phyloP scores from a whole-genome alignment of 2,329 filamentous ascomycete genomes.

The Penicillium sumatraense region DNA sequence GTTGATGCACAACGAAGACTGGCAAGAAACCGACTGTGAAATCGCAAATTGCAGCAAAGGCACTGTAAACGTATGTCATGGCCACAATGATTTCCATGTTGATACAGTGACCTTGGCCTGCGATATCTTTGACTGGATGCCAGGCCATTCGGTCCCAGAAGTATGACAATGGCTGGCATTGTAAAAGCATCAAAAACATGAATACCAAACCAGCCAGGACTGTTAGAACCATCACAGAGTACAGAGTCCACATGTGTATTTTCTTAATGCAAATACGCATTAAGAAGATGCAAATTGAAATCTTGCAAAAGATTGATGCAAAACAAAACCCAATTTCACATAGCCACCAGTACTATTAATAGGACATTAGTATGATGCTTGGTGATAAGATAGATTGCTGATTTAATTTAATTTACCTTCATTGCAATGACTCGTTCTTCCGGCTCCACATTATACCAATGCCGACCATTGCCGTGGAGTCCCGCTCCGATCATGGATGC shows the following conservation, averaged over 20 bases:
- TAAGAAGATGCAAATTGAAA: constrained; percentile 58
- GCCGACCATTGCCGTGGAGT: constrained; percentile 35
- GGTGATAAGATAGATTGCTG: not conserved
- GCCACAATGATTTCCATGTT: constrained; percentile 37
- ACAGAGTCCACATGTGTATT: constrained; percentile 53
- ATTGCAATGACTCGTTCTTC: constrained; percentile 30
- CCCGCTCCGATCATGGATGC: constrained; percentile 36
- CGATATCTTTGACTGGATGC: constrained; percentile 24
- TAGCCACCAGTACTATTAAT: constrained; percentile 51
- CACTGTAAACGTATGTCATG: constrained; percentile 42
- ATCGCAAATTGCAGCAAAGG: constrained; percentile 47
- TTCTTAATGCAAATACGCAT: constrained; percentile 54
- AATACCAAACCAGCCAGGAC: constrained; percentile 53
- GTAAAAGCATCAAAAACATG: constrained; percentile 57
- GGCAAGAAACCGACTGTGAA: constrained; percentile 59
- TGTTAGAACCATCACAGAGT: constrained; percentile 49
- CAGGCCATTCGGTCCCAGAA: constrained; percentile 51
- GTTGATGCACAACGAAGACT: constrained; percentile 57
- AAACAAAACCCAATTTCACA: constrained; percentile 58
- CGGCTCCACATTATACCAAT: constrained; percentile 18
- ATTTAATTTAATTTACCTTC: constrained; percentile 22
- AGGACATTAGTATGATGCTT: not conserved
- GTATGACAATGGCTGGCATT: constrained; percentile 55
- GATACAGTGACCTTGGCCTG: constrained; percentile 46
- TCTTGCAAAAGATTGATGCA: constrained; percentile 52